Conservation (phyloP, 768 basidiomycete species). For the Naematelia aurantialba region DNA sequence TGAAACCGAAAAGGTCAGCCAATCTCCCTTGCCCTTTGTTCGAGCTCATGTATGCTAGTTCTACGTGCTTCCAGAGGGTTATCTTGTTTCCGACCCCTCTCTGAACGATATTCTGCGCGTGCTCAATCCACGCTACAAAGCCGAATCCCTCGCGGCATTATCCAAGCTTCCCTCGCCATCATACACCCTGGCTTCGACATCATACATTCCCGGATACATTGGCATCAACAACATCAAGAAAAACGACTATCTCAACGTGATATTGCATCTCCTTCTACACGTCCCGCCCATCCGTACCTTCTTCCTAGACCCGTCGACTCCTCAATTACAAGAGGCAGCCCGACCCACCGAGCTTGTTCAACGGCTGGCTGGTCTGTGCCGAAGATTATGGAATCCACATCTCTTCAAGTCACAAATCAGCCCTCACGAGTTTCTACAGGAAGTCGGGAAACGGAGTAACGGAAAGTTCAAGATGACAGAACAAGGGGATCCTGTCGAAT, state of each 20-base stretch:
- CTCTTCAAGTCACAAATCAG: constrained; percentile 97
- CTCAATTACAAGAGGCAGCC: constrained; percentile 34
- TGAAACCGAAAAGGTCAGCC: constrained; percentile 77
- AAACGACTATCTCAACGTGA: constrained; percentile 96
- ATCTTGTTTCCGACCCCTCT: constrained; percentile 92
- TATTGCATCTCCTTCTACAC: constrained; percentile 89
- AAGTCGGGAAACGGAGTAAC: constrained; percentile 80
- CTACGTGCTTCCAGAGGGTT: constrained; percentile 94
- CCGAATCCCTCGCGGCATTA: constrained; percentile 56
- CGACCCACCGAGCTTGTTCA: constrained; percentile 70
- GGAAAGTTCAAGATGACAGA: constrained; percentile 90
- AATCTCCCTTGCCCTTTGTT: background rate
- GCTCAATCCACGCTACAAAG: constrained; percentile 81
- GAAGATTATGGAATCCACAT: constrained; percentile 93
- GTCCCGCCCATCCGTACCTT: constrained; percentile 83
- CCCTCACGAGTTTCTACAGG: constrained; percentile 98
- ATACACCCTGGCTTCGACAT: constrained; percentile 74
- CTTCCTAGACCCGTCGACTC: constrained; percentile 53
- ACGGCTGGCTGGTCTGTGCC: constrained; percentile 79
- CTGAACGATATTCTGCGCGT: constrained; percentile 91
- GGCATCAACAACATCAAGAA: constrained; percentile 96
- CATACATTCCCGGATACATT: constrained; percentile 88
- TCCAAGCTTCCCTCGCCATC: constrained; percentile 56
- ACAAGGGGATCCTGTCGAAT: constrained; percentile 95
- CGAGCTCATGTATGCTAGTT: constrained; percentile 58